These are phyloP conservation scores for Ceratobasidium sp. DNA, from an alignment of 1,284 basidiomycete genomes.

Conservation along the genomic window DNA sequence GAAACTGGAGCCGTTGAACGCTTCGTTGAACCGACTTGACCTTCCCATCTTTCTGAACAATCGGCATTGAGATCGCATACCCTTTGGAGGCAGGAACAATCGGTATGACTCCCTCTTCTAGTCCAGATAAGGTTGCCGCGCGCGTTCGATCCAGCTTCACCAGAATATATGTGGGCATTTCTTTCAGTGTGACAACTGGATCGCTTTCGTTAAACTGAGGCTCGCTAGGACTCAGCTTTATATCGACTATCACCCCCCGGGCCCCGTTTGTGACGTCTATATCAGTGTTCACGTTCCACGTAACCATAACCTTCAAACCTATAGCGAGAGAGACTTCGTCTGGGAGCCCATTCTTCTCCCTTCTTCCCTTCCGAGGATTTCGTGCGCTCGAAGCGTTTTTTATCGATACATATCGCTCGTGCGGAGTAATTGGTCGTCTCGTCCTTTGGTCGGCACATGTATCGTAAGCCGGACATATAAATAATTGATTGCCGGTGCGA, in stretches of 20 bases:
- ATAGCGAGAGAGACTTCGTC: slow-evolving; percentile 56
- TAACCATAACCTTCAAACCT: slow-evolving; percentile 56
- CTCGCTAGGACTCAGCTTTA: slow-evolving; percentile 33
- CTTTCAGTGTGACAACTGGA: slow-evolving; percentile 16
- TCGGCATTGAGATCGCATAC: slow-evolving; percentile 46
- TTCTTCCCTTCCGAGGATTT: neutral
- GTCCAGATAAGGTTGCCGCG: neutral
- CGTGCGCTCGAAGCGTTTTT: neutral
- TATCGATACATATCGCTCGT: slow-evolving; percentile 2
- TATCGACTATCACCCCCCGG: slow-evolving; percentile 39
- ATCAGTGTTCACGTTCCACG: slow-evolving; percentile 43
- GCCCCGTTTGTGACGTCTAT: slow-evolving; percentile 45
- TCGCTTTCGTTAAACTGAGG: neutral
- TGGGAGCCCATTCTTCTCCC: neutral
- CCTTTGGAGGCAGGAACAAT: slow-evolving; percentile 40
- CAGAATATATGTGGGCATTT: slow-evolving; percentile 42
- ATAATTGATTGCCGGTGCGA: slow-evolving; percentile 47
- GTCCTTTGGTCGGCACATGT: slow-evolving; percentile 45
- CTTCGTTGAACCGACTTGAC: neutral
- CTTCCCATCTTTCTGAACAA: slow-evolving; percentile 20
- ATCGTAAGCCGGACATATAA: slow-evolving; percentile 47
- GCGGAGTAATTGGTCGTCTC: slow-evolving; percentile 48
- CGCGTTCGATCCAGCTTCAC: slow-evolving; percentile 43
- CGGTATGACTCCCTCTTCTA: slow-evolving; percentile 38
- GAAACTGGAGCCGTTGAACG: slow-evolving; percentile 51